Conservation (phyloP, 2,329 filamentous ascomycete species). For the Sphaceloma murrayae region DNA sequence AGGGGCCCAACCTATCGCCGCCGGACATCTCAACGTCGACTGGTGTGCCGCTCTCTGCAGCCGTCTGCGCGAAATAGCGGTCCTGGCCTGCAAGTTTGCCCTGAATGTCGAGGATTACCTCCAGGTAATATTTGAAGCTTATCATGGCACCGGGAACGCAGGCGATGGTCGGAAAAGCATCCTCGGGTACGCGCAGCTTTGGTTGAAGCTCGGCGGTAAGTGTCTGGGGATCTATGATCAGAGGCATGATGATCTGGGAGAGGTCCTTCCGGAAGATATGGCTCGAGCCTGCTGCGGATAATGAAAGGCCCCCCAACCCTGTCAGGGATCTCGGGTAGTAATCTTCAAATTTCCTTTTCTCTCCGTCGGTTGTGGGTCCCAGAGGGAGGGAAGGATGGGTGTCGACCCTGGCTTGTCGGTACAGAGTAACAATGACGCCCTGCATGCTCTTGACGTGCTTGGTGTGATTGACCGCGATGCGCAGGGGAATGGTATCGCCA, state of each 20-base stretch:
- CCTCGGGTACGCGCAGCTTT: conserved; percentile 76
- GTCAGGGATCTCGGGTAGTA: conserved; percentile 81
- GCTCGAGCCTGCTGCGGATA: conserved; percentile 76
- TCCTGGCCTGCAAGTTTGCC: conserved; percentile 74
- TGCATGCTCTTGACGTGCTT: conserved; percentile 84
- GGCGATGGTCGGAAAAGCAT: conserved; percentile 83
- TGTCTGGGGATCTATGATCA: conserved; percentile 75
- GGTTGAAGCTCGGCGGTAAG: conserved; percentile 72
- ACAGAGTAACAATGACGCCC: conserved; percentile 86
- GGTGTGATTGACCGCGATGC: conserved; percentile 74
- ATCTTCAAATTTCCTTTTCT: conserved; percentile 66
- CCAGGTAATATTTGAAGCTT: conserved; percentile 85
- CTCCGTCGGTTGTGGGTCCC: conserved; percentile 53
- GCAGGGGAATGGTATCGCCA: conserved; percentile 72
- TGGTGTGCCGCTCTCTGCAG: conserved; percentile 6
- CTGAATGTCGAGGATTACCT: conserved; percentile 85
- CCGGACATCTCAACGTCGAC: conserved; percentile 11
- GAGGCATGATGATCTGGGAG: conserved; percentile 74
- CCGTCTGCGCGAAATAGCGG: conserved; percentile 29
- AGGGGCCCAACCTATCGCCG: conserved; percentile 16
- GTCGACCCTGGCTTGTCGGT: conserved; percentile 83
- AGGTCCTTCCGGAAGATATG: conserved; percentile 95
- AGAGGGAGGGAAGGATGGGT: conserved; percentile 57
- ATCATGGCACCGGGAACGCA: conserved; percentile 89
- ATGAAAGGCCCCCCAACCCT: conserved; percentile 73